Evolutionary conservation across 2,329 filamentous ascomycete species (phyloP), one percentile per base, ranked within the genome.

Genomic region (Penicillium freii): DNA sequence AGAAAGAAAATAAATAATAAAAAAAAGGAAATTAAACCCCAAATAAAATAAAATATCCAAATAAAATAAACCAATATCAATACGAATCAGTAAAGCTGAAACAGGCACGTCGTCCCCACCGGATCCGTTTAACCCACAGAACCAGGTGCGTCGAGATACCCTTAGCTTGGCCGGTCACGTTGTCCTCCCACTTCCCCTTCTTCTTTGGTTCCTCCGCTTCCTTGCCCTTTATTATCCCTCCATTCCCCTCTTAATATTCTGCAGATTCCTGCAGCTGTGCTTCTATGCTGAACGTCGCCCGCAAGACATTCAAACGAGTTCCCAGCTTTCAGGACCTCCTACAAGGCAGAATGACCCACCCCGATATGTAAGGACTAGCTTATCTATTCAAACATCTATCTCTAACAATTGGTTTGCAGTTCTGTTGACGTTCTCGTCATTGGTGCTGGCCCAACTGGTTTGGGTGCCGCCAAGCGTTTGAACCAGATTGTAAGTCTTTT

Each of bases 371-470:
- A 71, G 73, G 53, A 60, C 40, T 34, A 39, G 1, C n/a, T 19
- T 9, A 17, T 13, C 31, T 33, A 19, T 52, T 19, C n/a, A 34
- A n/a, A 46, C n/a, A 2, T 38, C 31, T 23, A 27, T 19, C 51
- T 29, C 43, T 54, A 44, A 55, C 58, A 45, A 55, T 44, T 54
- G 40, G 53, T 49, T 77, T 17, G 11, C 39, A 95, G 92, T 77
- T 88, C 91, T 73, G 91, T 97, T 76, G 94, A 99, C 80, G 89
- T 99, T 69, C 91, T 99, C 75, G 87, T 99, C 78, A 97, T 97
- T 81, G 94, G 94, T 74, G 93, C 93, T 80, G 94, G 94, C 74
- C 94, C 94, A 70, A 97, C 94, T 73, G 94, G 94, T 80, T 86
- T 97, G 69, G 94, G 94, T 83, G 94, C 94, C 75, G 94, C 94